Base-by-base conservation (phyloP, 2,329 filamentous ascomycete genomes). In the Trichoderma polysporum region DNA sequence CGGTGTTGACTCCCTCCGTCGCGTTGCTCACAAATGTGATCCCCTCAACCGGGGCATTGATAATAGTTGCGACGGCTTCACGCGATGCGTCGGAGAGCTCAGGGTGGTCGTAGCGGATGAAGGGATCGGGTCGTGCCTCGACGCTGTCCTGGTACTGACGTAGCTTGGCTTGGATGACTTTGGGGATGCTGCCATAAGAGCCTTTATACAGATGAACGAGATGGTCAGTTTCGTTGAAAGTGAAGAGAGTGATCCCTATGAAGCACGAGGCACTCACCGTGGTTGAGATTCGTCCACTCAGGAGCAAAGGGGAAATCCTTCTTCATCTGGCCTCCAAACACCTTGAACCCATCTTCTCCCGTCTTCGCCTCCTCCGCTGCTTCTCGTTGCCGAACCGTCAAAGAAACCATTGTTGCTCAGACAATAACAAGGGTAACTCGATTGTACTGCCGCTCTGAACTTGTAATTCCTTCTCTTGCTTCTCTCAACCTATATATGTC, bases 11-110 rank as follows among this genome's bases (percentile, higher is more conserved):
- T n/a, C 50, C 67, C 45, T 67, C 65, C 3, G 67, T 67, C 17
- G 67, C 92, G 76, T 97, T 97, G 66, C 86, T 81, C 0, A 97
- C 88, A 70, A 96, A 90, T 0, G 97, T 93, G 45, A 91, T 81
- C 10, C 89, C 88, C 10, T 89, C 83, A 1, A 82, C 74, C 0
- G 90, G 88, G 0, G 86, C 90, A 68, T 91, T 86, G 68, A 97
- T 80, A 25, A 92, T 73, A 27, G 80, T 76, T 1, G 91, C 90
- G 4, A 94, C 80, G 3, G 88, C 89, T 85, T 85, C 69, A 12
- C 67, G 64, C 4, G 57, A 67, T 29, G 84, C 79, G 70, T 90
- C 86, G 0, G 94, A 82, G 15, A 87, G 79, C 1, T 77, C 70
- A 0, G 87, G 84, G 70, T 87, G 87, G 3, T 85, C 82, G 74